Evolutionary conservation across 2,329 filamentous ascomycete genomes (phyloP).

Genomic region (Sphaerulina populicola): DNA sequence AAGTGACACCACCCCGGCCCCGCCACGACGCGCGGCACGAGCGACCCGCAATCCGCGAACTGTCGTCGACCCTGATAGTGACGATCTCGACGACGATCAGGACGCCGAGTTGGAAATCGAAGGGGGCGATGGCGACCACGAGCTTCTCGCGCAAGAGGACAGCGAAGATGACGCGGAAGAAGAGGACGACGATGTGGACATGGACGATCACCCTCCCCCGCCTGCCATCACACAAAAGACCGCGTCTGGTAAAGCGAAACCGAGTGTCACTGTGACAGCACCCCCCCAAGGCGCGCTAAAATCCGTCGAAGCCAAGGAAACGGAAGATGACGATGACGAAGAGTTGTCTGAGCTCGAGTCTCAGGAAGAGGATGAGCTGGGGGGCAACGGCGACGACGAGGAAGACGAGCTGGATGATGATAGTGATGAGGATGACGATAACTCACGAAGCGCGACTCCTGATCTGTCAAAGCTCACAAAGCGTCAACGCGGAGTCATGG

Average conservation of each 20-base stretch:
- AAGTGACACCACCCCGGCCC: constrained; percentile 31
- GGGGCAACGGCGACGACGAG: constrained; percentile 37
- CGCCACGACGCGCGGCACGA: constrained; percentile 25
- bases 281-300: constrained; percentile 31
- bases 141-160: constrained; percentile 31
- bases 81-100: constrained; percentile 25
- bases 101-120: constrained; percentile 23
- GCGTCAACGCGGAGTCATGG: constrained; percentile 53
- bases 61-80: constrained; percentile 31
- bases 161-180: constrained; percentile 29
- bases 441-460: constrained; percentile 51
- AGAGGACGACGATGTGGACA: constrained; percentile 34
- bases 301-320: constrained; percentile 44
- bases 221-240: constrained; percentile 29
- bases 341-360: constrained; percentile 35
- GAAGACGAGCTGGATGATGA: constrained; percentile 37
- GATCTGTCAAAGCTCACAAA: constrained; percentile 61
- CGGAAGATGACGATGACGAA: constrained; percentile 46
- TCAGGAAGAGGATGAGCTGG: constrained; percentile 26
- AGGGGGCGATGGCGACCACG: constrained; percentile 15
- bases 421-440: constrained; percentile 43
- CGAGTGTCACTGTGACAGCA: constrained; percentile 28
- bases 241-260: constrained; percentile 20
- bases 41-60: constrained; percentile 31
- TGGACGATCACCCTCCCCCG: constrained; percentile 30